phyloP scores from a whole-genome alignment of 257 asterid species.

The Dorcoceras hygrometricum region DNA sequence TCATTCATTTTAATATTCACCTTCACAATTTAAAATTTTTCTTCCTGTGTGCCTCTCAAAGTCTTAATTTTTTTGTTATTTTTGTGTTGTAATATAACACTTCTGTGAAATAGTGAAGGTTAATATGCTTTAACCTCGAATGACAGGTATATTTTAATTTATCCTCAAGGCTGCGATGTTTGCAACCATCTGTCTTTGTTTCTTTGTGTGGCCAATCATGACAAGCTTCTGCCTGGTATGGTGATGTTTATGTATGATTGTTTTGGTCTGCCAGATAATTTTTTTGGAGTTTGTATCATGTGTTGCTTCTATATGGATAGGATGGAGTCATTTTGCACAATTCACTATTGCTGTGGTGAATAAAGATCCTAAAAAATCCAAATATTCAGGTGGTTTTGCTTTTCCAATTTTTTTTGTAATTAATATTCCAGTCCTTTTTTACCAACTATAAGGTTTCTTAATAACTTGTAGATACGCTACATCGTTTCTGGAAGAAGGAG shows the following conservation, averaged over 20 bases:
- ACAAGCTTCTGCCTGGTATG: slow-evolving; percentile 93
- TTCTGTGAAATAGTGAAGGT: neutral
- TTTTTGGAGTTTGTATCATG: slow-evolving; percentile 13
- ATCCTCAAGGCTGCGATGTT: slow-evolving; percentile 96
- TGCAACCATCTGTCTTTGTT: slow-evolving; percentile 92
- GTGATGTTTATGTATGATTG: slow-evolving; percentile 10
- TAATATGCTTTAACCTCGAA: slow-evolving; percentile 14
- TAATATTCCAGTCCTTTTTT: neutral
- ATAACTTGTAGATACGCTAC: slow-evolving; percentile 72
- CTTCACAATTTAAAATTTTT: too few relatives aligned
- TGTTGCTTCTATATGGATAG: slow-evolving; percentile 34
- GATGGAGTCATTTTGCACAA: slow-evolving; percentile 98
- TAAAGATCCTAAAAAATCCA: slow-evolving; percentile 89
- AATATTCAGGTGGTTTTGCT: slow-evolving; percentile 65
- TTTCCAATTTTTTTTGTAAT: too few relatives aligned
- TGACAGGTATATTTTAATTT: slow-evolving; percentile 87
- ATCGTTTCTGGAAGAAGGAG: slow-evolving; percentile 92
- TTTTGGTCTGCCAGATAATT: neutral
- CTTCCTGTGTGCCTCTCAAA: too few relatives aligned
- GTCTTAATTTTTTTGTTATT: too few relatives aligned
- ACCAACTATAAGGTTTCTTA: slow-evolving; percentile 9
- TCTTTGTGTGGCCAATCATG: slow-evolving; percentile 96
- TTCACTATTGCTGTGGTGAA: slow-evolving; percentile 94
- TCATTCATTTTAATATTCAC: too few relatives aligned
- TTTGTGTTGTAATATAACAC: neutral